Evolutionary conservation across 208 protist species (phyloP), one percentile per base, ranked within the genome.

Genomic region (Acanthamoeba polyphaga): DNA sequence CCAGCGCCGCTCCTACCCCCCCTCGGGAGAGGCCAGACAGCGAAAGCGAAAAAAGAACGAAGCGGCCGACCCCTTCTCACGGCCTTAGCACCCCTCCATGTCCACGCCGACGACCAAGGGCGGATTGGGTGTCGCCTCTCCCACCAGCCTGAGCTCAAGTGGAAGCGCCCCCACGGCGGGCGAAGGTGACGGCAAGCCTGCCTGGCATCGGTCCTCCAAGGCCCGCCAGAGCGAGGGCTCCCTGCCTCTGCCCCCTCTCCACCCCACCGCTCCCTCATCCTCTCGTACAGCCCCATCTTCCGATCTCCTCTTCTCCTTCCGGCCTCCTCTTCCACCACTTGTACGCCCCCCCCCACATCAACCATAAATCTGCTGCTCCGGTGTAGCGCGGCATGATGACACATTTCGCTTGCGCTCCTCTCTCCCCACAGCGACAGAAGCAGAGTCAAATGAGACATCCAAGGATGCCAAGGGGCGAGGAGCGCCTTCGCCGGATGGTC

Each of bases 161-260:
- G 60, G 60, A 3, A 66, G 60, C 60, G 60, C 60, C 22, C 60
- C 60, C 60, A 66, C 74, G 15, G 74, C 38, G 13, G 74, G 74
- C 27, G 74, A 82, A 34, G 74, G 74, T 5, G 74, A 82, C 27
- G 74, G 38, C 74, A 82, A 82, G 74, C 74, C 13, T 15, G 74
- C 74, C 24, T 66, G 60, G 60, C 60, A 66, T 66, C 60, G 60
- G 3, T 66, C 60, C 17, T 66, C 60, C 22, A 66, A 66, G 22
- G 60, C 60, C 10, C 60, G 60, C 19, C 60, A 66, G 60, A 66
- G 60, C 60, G 60, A 66, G 60, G 60, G 60, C 74, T 82, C 74
- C 6, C 46, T 51, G 3, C 46, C 74, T 38, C 24, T 82, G 13
- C 60, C 74, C 46, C 46, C 46, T 51, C 74, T 82, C 24, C 74